Evolutionary conservation across 352 stramenopile species (phyloP).

Genomic region (Phytophthora tentaculata): DNA sequence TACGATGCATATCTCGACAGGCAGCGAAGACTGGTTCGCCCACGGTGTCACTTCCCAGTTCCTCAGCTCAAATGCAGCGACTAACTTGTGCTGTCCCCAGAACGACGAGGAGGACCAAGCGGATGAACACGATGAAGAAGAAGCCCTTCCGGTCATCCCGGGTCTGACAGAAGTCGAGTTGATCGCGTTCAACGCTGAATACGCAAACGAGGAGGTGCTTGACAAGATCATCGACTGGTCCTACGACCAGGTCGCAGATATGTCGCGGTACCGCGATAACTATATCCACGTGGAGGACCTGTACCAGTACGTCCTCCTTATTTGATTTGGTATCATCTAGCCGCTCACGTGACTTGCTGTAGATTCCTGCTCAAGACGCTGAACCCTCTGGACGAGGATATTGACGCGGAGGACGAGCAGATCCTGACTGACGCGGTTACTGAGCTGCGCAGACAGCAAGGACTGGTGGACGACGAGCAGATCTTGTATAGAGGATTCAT

Average conservation of each 20-base stretch:
- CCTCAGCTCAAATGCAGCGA: neutral
- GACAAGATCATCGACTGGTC: slow-evolving; percentile 68
- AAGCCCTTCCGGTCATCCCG: slow-evolving; percentile 33
- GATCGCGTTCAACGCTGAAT: slow-evolving; percentile 64
- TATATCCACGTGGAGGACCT: slow-evolving; percentile 63
- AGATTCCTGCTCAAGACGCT: slow-evolving; percentile 65
- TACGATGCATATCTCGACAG: slow-evolving; percentile 14
- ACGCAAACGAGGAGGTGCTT: slow-evolving; percentile 54
- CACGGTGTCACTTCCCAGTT: neutral
- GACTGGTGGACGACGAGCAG: slow-evolving; percentile 51
- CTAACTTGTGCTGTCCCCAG: slow-evolving; percentile 1
- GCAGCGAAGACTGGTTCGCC: slow-evolving; percentile 27
- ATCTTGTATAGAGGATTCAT: slow-evolving; percentile 62
- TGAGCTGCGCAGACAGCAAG: slow-evolving; percentile 51
- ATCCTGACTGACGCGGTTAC: slow-evolving; percentile 41
- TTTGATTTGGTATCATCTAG: neutral
- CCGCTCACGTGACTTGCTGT: neutral
- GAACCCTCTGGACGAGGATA: slow-evolving; percentile 60
- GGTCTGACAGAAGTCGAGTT: slow-evolving; percentile 56
- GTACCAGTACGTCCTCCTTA: slow-evolving; percentile 36
- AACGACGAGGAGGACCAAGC: slow-evolving; percentile 2
- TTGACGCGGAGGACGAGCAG: slow-evolving; percentile 49
- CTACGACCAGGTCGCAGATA: slow-evolving; percentile 52
- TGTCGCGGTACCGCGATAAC: slow-evolving; percentile 50
- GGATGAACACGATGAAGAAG: slow-evolving; percentile 16